phyloP scores from a whole-genome alignment of 768 basidiomycete species.

The Pleurotus tuber-regium region DNA sequence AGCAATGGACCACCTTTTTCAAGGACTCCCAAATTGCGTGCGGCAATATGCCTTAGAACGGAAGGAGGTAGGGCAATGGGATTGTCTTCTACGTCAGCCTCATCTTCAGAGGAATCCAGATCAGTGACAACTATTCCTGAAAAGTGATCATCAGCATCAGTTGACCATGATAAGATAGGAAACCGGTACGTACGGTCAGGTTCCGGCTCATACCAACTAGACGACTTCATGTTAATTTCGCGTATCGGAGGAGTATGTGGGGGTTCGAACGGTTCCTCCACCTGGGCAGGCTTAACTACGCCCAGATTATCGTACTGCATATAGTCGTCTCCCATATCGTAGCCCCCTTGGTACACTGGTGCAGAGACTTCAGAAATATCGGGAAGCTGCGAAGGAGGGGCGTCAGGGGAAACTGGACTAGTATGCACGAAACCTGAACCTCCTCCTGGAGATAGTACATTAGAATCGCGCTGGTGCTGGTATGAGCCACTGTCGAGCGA shows the following conservation, averaged over 20 bases:
- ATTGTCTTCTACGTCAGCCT: constrained; percentile 36
- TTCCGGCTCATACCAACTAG: constrained; percentile 69
- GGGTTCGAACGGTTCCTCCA: constrained; percentile 19
- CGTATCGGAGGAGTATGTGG: constrained; percentile 27
- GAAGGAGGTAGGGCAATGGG: constrained; percentile 37
- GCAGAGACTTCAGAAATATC: constrained; percentile 3
- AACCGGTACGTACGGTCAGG: constrained; percentile 53
- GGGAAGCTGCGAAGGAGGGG: constrained; percentile 5
- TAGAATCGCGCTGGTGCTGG: neutral
- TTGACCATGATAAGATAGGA: constrained; percentile 4
- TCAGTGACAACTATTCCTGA: constrained; percentile 66
- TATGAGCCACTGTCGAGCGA: constrained; percentile 25
- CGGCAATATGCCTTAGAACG: constrained; percentile 44
- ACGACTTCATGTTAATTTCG: constrained; percentile 63
- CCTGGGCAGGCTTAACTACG: neutral
- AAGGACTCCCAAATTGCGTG: constrained; percentile 19
- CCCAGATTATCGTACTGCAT: constrained; percentile 5
- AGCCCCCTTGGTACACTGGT: neutral
- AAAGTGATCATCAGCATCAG: constrained; percentile 11
- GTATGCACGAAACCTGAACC: neutral
- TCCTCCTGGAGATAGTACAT: too few species aligned
- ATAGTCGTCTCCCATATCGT: neutral
- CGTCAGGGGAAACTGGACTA: constrained; percentile 1
- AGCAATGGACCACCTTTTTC: constrained; percentile 17
- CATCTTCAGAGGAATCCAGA: constrained; percentile 48